Base-by-base conservation (phyloP, 495 filamentous ascomycete genomes). In the Bryoglossum gracile region DNA sequence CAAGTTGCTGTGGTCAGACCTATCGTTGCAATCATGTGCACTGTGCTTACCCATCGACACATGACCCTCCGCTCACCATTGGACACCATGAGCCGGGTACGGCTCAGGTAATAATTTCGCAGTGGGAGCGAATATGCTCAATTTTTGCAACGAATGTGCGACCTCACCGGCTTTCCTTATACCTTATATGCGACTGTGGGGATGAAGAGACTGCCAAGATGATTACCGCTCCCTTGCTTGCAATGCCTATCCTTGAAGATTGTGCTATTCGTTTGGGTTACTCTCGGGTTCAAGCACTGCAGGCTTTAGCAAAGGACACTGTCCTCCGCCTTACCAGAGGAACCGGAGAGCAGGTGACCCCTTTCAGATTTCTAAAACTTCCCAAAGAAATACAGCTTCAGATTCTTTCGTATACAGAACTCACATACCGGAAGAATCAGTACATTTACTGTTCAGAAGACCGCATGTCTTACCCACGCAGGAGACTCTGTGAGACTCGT, bases 111-210 rank as follows among this genome's bases (percentile, higher is more conserved):
- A 11, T 40, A 2, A 21, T 21, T 21, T 2, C 21, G 11, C 37
- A 18, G 22, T 40, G 37, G 37, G 14, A 40, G 37, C 37, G 18
- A 4, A 40, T 40, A 10, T 40, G 37, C 22, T 18, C 17, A 11
- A n/a, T n/a, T 5, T 40, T 40, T 40, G n/a, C 37, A 18, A 13
- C 5, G 13, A 21, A 22, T 4, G 37, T 21, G n/a, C 37, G 11
- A 40, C 37, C 37, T 40, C 4, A 22, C 3, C 10, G 22, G 11
- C 37, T 40, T 4, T 16, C 6, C 17, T 21, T 40, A 18, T 40
- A 40, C 17, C 14, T 40, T 40, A 16, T 40, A 16, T 40, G 37
- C 37, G 37, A 40, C 37, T 40, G 37, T 18, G 17, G 22, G 22
- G 21, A 40, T 22, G 11, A 11, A 10, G 14, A 40, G 22, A 40